Evolutionary conservation across 148 eudicot genomes (phyloP).

Genomic region (Limonium bicolor): DNA sequence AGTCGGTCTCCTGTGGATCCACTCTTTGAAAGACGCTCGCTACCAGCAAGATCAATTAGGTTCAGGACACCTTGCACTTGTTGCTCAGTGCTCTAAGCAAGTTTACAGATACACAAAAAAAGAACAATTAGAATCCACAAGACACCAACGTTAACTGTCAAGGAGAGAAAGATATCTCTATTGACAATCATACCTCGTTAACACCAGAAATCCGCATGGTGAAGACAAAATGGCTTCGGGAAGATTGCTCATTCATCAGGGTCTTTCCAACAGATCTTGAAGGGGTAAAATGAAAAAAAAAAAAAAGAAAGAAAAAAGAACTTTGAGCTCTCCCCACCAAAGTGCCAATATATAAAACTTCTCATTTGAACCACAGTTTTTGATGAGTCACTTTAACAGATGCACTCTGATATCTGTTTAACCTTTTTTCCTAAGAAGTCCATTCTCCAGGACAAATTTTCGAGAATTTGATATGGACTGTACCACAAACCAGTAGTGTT

Average conservation of each 20-base stretch:
- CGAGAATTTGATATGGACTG: too few species aligned
- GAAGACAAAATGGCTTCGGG: slow-evolving; percentile 96
- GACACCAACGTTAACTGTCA: too few species aligned
- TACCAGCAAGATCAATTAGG: slow-evolving; percentile 93
- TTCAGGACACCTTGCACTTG: slow-evolving; percentile 93
- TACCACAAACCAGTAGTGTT: too few species aligned
- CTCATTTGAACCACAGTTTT: neutral
- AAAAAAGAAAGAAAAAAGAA: too few species aligned
- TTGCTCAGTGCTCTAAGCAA: slow-evolving; percentile 69
- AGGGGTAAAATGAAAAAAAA: neutral
- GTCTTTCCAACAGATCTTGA: slow-evolving; percentile 98
- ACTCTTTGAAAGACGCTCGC: slow-evolving; percentile 95
- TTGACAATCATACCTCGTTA: slow-evolving; percentile 80
- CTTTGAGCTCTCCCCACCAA: too few species aligned
- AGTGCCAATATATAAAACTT: too few species aligned
- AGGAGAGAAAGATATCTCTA: too few species aligned
- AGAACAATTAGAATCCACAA: neutral
- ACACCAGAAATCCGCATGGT: slow-evolving; percentile 80
- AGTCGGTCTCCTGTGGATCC: slow-evolving; percentile 90
- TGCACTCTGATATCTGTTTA: neutral
- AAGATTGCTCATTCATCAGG: slow-evolving; percentile 92
- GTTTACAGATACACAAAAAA: neutral
- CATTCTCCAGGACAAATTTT: too few species aligned
- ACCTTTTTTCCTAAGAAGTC: too few species aligned
- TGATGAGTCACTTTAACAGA: neutral